phyloP scores from a whole-genome alignment of 129 eudicot genomes.

The Rutidosis leptorrhynchoides region DNA sequence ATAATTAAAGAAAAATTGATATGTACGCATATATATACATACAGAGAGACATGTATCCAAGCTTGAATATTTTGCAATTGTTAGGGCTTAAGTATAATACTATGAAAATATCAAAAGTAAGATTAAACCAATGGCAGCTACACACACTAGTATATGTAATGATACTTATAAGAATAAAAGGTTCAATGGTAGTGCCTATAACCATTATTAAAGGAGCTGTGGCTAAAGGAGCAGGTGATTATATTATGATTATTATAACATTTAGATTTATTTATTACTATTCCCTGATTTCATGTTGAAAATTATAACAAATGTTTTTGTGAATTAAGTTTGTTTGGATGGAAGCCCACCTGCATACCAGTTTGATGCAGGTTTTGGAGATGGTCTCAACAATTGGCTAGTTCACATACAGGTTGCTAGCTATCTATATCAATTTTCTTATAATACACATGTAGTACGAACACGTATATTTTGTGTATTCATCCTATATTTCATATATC shows the following conservation, averaged over 20 bases:
- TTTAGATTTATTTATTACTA: constrained; percentile 8
- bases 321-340: constrained; percentile 51
- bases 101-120: constrained; percentile 13
- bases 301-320: neutral
- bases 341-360: constrained; percentile 62
- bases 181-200: constrained; percentile 24
- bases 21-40: too few relatives aligned
- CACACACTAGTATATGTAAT: constrained; percentile 28
- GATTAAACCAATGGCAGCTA: constrained; percentile 22
- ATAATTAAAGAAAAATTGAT: too few relatives aligned
- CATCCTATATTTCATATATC: neutral
- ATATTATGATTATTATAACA: neutral
- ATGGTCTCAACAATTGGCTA: constrained; percentile 44
- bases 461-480: neutral
- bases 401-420: constrained; percentile 49
- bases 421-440: neutral
- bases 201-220: constrained; percentile 44
- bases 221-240: constrained; percentile 54
- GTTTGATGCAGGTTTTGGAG: constrained; percentile 39
- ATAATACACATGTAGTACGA: neutral
- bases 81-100: neutral
- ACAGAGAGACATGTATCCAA: neutral
- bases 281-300: neutral
- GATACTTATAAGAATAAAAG: constrained; percentile 22
- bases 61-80: neutral